These are phyloP conservation scores for Penicillium sp. DNA, from an alignment of 2,329 filamentous ascomycete species.

Conservation along the genomic window DNA sequence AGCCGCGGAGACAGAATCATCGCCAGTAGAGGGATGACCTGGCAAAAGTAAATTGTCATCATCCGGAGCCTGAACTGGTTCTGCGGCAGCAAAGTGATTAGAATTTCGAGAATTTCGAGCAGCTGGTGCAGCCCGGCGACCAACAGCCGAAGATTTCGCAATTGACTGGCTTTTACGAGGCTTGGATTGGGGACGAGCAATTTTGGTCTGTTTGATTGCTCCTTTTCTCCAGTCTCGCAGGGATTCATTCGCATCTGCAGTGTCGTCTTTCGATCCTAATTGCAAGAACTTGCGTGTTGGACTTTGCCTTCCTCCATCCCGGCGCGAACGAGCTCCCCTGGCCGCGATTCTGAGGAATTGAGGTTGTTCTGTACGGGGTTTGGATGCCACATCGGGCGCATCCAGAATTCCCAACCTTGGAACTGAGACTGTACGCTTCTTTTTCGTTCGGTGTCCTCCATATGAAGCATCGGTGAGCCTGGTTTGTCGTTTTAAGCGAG, in stretches of 20 bases:
- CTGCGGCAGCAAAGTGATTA: conserved; percentile 1
- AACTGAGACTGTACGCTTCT: conserved; percentile 15
- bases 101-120: conserved; percentile 1
- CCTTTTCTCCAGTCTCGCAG: conserved; percentile 55
- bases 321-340: conserved; percentile 49
- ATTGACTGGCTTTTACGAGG: conserved; percentile 25
- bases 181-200: conserved; percentile 17
- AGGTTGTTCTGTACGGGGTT: conserved; percentile 39
- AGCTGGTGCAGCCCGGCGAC: conserved; percentile 5
- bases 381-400: conserved; percentile 37
- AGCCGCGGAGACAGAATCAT: conserved; percentile 1
- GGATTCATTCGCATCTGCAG: conserved; percentile 52
- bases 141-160: conserved; percentile 20
- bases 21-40: background rate
- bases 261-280: conserved; percentile 54
- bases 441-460: conserved; percentile 22
- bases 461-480: conserved; percentile 36
- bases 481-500: conserved; percentile 33
- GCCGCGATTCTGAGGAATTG: conserved; percentile 57
- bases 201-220: conserved; percentile 32
- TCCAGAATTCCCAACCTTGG: conserved; percentile 53
- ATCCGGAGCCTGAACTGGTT: background rate
- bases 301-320: conserved; percentile 52
- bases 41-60: conserved; percentile 7
- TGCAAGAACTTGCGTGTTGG: conserved; percentile 53